Percentiles rank a stretch among this genome's conserved stretches.
These are phyloP conservation scores for Wallacemonas sp. DNA, from an alignment of 208 protist species.

Conservation along the genomic window DNA sequence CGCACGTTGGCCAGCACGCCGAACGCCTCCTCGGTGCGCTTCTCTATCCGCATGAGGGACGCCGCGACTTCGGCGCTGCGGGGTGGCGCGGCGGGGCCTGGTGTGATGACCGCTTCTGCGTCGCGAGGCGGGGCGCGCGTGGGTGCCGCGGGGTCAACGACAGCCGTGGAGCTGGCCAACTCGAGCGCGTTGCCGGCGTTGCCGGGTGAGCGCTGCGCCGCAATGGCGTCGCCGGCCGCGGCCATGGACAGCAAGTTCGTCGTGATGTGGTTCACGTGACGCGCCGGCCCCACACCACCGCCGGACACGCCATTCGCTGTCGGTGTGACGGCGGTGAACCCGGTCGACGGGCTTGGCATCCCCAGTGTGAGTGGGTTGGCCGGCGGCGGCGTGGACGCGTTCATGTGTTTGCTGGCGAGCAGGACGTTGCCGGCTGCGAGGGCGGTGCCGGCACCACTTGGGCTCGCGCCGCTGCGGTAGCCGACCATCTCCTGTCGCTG, in stretches of 20 bases:
- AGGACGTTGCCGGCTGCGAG: too few relatives aligned
- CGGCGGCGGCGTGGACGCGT: too few relatives aligned
- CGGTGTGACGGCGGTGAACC: too few relatives aligned
- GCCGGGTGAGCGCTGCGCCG: neutral
- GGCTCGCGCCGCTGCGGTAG: slow-evolving; percentile 3
- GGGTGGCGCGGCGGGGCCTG: slow-evolving; percentile 1
- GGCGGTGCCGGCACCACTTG: too few relatives aligned
- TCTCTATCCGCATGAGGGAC: slow-evolving; percentile 39
- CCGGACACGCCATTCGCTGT: neutral
- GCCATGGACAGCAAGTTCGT: neutral
- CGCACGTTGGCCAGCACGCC: slow-evolving; percentile 24
- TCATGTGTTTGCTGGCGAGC: too few relatives aligned
- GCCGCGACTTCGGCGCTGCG: slow-evolving; percentile 36
- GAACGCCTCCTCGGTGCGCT: slow-evolving; percentile 42
- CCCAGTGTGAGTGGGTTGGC: too few relatives aligned
- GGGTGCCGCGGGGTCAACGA: neutral
- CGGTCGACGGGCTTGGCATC: too few relatives aligned
- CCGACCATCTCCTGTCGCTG: slow-evolving; percentile 16
- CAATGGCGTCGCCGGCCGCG: neutral
- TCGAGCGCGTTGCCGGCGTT: neutral
- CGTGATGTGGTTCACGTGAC: slow-evolving; percentile 3
- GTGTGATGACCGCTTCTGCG: slow-evolving; percentile 1
- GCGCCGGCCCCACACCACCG: neutral
- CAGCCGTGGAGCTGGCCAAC: slow-evolving; percentile 1
- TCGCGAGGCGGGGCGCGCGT: neutral